Conservation (phyloP, 2,329 filamentous ascomycete genomes). For the Neonectria hederae region DNA sequence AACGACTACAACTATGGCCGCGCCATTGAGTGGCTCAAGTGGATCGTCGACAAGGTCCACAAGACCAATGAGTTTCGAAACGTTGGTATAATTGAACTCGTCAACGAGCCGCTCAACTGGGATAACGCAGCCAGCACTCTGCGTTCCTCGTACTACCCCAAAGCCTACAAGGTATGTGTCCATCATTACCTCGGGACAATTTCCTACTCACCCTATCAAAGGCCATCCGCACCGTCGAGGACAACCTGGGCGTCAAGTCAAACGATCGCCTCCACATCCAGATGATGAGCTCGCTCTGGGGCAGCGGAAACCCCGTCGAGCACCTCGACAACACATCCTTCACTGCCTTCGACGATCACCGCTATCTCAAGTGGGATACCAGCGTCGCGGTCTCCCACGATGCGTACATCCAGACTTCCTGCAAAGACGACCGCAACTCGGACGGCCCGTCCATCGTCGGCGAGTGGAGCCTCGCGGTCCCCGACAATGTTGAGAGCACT, state of each 20-base stretch:
- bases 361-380: constrained; percentile 65
- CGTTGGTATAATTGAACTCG: constrained; percentile 66
- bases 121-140: constrained; percentile 31
- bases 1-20: constrained; percentile 65
- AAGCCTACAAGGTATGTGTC: constrained; percentile 31
- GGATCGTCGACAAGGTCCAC: constrained; percentile 64
- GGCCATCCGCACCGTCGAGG: constrained; percentile 59
- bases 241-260: constrained; percentile 50
- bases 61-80: constrained; percentile 58
- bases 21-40: constrained; percentile 63
- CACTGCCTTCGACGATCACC: constrained; percentile 66
- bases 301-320: constrained; percentile 62
- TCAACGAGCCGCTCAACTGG: constrained; percentile 40
- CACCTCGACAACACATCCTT: constrained; percentile 53
- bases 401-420: constrained; percentile 61
- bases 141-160: constrained; percentile 33
- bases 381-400: constrained; percentile 44
- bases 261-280: constrained; percentile 62
- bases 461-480: constrained; percentile 65
- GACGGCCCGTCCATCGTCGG: constrained; percentile 60
- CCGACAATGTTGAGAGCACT: constrained; percentile 57
- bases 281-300: constrained; percentile 62
- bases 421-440: constrained; percentile 55
- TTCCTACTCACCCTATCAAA: constrained; percentile 3
- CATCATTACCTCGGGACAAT: accelerated